phyloP scores from a whole-genome alignment of 2,329 filamentous ascomycete species.

The Aspergillus glaucus region DNA sequence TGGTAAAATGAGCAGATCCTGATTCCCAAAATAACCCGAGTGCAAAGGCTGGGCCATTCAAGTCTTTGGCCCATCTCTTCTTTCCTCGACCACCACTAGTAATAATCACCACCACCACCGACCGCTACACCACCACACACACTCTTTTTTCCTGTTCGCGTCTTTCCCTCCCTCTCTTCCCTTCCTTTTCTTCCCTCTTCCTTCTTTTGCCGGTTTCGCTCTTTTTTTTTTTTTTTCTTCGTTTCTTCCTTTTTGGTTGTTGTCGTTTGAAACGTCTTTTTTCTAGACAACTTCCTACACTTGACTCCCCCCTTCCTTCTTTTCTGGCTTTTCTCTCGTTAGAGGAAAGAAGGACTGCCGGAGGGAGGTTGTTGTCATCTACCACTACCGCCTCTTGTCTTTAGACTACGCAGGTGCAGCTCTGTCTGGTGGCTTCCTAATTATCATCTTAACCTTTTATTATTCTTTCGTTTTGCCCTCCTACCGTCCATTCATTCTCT shows the following conservation, averaged over 20 bases:
- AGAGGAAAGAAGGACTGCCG: slow-evolving; percentile 18
- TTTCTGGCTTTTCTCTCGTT: slow-evolving; percentile 20
- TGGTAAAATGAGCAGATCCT: slow-evolving; percentile 8
- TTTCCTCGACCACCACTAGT: slow-evolving; percentile 19
- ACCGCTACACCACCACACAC: slow-evolving; percentile 21
- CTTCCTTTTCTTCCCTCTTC: slow-evolving; percentile 8
- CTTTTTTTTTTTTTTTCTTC: slow-evolving; percentile 14
- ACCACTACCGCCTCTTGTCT: neutral
- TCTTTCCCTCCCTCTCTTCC: slow-evolving; percentile 22
- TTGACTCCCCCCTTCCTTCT: slow-evolving; percentile 15
- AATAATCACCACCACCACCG: slow-evolving; percentile 23
- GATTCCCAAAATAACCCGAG: slow-evolving; percentile 27
- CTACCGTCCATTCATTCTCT: neutral
- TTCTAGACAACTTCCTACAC: neutral
- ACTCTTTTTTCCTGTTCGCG: slow-evolving; percentile 17
- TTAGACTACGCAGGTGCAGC: neutral
- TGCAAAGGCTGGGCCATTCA: neutral
- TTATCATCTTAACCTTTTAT: slow-evolving; percentile 1
- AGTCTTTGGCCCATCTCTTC: slow-evolving; percentile 14
- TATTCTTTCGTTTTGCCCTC: neutral
- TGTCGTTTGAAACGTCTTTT: too few species aligned
- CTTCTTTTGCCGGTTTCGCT: slow-evolving; percentile 14
- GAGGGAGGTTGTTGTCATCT: slow-evolving; percentile 2
- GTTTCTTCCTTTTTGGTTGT: slow-evolving; percentile 9
- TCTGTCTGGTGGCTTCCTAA: slow-evolving; percentile 8